These are phyloP conservation scores for Athelia sp. DNA, from an alignment of 1,284 basidiomycete genomes.

Conservation along the genomic window DNA sequence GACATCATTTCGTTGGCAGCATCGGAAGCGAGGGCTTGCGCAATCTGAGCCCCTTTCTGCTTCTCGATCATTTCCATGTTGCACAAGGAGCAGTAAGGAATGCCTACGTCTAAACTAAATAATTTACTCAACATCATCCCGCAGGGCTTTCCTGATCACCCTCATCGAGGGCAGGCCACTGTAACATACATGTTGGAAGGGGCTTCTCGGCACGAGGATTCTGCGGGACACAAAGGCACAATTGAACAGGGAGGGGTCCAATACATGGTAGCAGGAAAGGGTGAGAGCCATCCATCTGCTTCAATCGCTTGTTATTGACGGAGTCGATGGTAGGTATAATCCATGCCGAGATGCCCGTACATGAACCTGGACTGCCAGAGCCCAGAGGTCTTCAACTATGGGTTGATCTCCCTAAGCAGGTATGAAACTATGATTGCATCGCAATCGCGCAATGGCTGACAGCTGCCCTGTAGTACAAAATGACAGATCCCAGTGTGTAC, in stretches of 20 bases:
- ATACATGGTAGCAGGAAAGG: constrained; percentile 86
- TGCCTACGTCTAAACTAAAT: constrained; percentile 1
- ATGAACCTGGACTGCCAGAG: constrained; percentile 59
- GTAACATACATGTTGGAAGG: constrained; percentile 90
- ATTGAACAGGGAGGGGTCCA: constrained; percentile 87
- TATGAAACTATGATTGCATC: constrained; percentile 17
- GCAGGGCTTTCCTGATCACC: constrained; percentile 78
- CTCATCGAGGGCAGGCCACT: constrained; percentile 85
- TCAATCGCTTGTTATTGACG: constrained; percentile 17
- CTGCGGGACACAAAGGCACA: constrained; percentile 79
- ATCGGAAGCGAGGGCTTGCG: constrained; percentile 76
- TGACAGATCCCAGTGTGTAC: constrained; percentile 41
- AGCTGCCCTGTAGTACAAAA: constrained; percentile 61
- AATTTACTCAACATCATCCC: constrained; percentile 3
- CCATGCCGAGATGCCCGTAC: constrained; percentile 89
- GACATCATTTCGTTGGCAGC: constrained; percentile 43
- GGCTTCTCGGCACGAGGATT: constrained; percentile 88
- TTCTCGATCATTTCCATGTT: constrained; percentile 79
- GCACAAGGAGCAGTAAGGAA: constrained; percentile 54
- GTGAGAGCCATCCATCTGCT: neutral
- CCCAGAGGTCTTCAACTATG: constrained; percentile 87
- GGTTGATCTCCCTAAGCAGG: constrained; percentile 86
- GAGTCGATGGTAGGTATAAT: constrained; percentile 46
- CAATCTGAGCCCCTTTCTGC: constrained; percentile 88
- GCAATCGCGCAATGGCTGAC: neutral